Percentiles rank a stretch among this genome's conserved stretches.
Conservation (phyloP, 164 flowering plant genomes). For the Vitis cinerea region DNA sequence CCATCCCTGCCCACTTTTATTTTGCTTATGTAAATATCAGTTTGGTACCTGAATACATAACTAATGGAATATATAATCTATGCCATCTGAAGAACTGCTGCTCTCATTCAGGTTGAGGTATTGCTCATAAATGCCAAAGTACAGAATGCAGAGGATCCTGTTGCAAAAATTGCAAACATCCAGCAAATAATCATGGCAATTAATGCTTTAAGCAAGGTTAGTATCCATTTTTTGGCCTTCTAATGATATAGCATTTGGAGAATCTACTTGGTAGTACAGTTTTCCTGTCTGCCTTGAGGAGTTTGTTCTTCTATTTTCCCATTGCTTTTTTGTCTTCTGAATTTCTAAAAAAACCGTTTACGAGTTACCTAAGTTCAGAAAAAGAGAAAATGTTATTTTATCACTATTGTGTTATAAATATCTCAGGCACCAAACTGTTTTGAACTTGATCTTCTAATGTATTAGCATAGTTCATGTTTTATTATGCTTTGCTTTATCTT, state of each 20-base stretch:
- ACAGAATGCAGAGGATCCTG: conserved; percentile 47
- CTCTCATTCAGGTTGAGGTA: conserved; percentile 64
- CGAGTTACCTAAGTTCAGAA: too few species aligned
- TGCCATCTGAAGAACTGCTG: conserved; percentile 7
- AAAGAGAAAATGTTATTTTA: too few species aligned
- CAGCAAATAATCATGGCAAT: conserved; percentile 88
- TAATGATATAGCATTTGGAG: background rate
- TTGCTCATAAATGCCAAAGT: conserved; percentile 53
- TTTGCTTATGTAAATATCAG: background rate
- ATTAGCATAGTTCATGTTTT: too few species aligned
- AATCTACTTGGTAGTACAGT: background rate
- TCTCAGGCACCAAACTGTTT: too few species aligned
- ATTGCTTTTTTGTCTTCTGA: background rate
- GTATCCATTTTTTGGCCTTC: conserved; percentile 1
- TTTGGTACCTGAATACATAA: background rate
- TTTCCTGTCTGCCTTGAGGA: background rate
- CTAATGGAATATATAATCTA: background rate
- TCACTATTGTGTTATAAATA: too few species aligned
- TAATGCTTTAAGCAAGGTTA: conserved; percentile 96
- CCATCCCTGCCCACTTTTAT: background rate
- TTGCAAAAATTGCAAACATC: conserved; percentile 54
- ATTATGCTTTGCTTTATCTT: too few species aligned
- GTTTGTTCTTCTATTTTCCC: background rate
- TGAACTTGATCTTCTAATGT: too few species aligned
- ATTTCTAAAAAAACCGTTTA: background rate